Conservation (phyloP, 768 basidiomycete species). For the Lyophyllum atratum region DNA sequence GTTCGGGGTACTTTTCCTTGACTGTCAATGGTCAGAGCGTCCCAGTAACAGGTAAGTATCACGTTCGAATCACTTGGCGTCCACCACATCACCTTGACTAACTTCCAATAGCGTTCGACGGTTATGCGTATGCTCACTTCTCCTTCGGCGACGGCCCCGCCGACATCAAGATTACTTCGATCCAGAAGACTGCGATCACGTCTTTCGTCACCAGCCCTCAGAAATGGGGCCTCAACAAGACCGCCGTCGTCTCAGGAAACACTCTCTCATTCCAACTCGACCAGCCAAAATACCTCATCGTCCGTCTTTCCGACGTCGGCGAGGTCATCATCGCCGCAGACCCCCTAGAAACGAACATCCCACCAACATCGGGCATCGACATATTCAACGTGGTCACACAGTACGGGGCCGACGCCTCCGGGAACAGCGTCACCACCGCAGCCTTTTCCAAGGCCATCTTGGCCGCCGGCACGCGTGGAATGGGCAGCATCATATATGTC, state of each 20-base stretch:
- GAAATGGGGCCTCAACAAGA: not conserved
- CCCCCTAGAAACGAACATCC: constrained; percentile 2
- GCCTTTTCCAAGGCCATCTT: not conserved
- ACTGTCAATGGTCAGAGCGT: not conserved
- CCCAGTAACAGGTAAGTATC: not conserved
- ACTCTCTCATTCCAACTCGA: not conserved
- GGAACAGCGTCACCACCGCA: not conserved
- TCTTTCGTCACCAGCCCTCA: constrained; percentile 4
- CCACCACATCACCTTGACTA: not conserved
- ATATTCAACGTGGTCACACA: constrained; percentile 8
- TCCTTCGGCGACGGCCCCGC: constrained; percentile 1
- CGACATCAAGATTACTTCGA: constrained; percentile 6
- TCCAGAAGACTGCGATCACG: not conserved
- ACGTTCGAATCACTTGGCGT: no score
- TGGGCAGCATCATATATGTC: constrained; percentile 2
- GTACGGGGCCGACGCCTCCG: constrained; percentile 4
- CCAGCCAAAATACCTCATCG: constrained; percentile 7
- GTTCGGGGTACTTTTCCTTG: not conserved
- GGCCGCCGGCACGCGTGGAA: not conserved
- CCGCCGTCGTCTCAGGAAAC: constrained; percentile 6
- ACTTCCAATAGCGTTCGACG: constrained; percentile 1
- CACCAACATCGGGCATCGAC: not conserved
- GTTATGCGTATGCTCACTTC: constrained; percentile 7
- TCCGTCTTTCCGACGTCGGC: constrained; percentile 4
- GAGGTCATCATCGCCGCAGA: constrained; percentile 9